Evolutionary conservation across 2,329 filamentous ascomycete genomes (phyloP).

Genomic region (Sporothrix brunneoviolacea): DNA sequence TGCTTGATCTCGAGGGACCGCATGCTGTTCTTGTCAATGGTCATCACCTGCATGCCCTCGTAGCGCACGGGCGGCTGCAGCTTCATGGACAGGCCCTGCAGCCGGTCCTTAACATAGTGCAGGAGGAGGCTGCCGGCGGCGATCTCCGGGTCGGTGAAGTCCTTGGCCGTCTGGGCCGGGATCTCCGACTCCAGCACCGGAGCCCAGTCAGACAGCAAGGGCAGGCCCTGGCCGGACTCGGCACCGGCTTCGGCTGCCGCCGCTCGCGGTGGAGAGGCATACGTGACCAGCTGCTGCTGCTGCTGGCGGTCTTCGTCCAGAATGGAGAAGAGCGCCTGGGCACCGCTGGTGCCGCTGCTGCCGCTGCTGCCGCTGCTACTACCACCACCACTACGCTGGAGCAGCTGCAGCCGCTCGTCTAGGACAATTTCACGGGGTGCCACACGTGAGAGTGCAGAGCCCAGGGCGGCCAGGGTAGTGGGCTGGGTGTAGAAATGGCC

Average conservation of each 20-base stretch:
- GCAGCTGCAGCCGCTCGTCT: constrained; percentile 50
- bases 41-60: constrained; percentile 71
- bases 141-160: constrained; percentile 64
- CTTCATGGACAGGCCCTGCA: constrained; percentile 72
- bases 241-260: neutral
- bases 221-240: constrained; percentile 22
- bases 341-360: constrained; percentile 38
- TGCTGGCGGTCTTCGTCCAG: constrained; percentile 57
- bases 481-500: constrained; percentile 87
- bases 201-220: constrained; percentile 59
- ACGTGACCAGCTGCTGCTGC: constrained; percentile 59
- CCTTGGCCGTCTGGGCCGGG: constrained; percentile 39
- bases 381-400: neutral
- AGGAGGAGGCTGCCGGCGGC: constrained; percentile 74
- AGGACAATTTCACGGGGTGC: constrained; percentile 80
- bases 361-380: neutral
- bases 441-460: constrained; percentile 78
- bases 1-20: constrained; percentile 81
- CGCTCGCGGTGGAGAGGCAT: constrained; percentile 43
- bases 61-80: constrained; percentile 76
- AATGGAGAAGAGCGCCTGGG: constrained; percentile 56
- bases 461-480: constrained; percentile 61
- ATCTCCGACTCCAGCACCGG: constrained; percentile 71
- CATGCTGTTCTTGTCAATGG: constrained; percentile 86
- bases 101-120: constrained; percentile 71